phyloP scores from a whole-genome alignment of 1,139 yeast genomes.

The Kurtzmaniella quercitrusa region DNA sequence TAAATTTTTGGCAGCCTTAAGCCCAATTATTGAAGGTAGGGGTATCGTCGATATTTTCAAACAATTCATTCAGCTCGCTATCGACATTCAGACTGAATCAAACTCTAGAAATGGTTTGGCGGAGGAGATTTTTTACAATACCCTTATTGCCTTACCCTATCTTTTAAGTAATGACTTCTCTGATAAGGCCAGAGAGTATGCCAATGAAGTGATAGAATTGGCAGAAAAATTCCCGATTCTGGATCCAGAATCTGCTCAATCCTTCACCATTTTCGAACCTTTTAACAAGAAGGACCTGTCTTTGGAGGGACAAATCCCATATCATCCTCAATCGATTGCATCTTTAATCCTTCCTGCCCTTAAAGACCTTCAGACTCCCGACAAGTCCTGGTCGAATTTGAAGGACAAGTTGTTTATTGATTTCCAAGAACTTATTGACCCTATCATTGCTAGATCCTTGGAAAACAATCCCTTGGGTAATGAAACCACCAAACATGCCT shows the following conservation, averaged over 20 bases:
- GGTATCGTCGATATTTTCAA: constrained; percentile 49
- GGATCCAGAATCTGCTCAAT: constrained; percentile 12
- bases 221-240: constrained; percentile 38
- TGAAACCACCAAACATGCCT: constrained; percentile 38
- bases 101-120: constrained; percentile 52
- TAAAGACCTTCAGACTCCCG: constrained; percentile 25
- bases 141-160: constrained; percentile 68
- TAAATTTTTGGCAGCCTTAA: constrained; percentile 64
- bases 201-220: constrained; percentile 41
- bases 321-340: constrained; percentile 48
- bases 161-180: constrained; percentile 45
- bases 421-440: constrained; percentile 27
- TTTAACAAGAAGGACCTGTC: constrained; percentile 32
- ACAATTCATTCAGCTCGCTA: constrained; percentile 53
- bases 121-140: constrained; percentile 64
- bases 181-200: constrained; percentile 28
- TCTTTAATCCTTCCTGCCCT: constrained; percentile 54
- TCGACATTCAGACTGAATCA: constrained; percentile 46
- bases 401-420: constrained; percentile 28
- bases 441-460: constrained; percentile 35
- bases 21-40: constrained; percentile 56
- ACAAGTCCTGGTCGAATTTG: constrained; percentile 23
- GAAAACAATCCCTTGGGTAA: constrained; percentile 34
- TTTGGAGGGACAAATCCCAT: constrained; percentile 39
- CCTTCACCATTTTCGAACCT: constrained; percentile 27